A percentile compares a stretch with the other conserved stretches of the same genome.
phyloP scores from a whole-genome alignment of 371 early-diverging fungal genomes.

The Mucor racemosus region DNA sequence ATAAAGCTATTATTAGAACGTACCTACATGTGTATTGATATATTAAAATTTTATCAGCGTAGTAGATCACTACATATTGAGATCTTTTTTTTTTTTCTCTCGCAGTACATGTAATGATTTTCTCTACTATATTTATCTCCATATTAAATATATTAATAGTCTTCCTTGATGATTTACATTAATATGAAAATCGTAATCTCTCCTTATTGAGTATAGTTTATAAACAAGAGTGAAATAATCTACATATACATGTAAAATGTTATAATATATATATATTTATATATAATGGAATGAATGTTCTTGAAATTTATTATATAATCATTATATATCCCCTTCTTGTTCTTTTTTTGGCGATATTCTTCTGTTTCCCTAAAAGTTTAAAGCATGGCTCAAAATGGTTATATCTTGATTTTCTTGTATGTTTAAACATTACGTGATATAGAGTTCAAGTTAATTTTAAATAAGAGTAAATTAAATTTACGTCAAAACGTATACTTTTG shows the following conservation, averaged over 20 bases:
- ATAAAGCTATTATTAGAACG: background rate
- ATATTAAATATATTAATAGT: conserved; percentile 7
- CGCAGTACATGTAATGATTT: background rate
- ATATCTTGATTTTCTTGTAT: background rate
- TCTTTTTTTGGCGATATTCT: too few species aligned
- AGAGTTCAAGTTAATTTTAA: background rate
- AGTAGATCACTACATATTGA: background rate
- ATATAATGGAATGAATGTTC: too few species aligned
- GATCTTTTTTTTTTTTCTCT: background rate
- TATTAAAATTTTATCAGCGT: background rate
- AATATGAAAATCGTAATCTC: conserved; percentile 4
- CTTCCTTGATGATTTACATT: conserved; percentile 6
- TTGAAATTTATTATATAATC: too few species aligned
- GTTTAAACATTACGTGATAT: background rate
- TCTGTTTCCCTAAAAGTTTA: too few species aligned
- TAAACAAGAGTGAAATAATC: background rate
- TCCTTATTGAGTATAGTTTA: conserved; percentile 3
- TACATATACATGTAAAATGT: background rate
- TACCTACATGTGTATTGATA: background rate
- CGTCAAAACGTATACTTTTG: background rate
- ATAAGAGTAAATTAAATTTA: background rate
- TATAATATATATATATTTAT: too few species aligned
- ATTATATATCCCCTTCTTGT: too few species aligned
- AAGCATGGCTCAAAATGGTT: too few species aligned
- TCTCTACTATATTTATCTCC: conserved; percentile 4